Conservation (phyloP, 1,284 basidiomycete species). For the Boletus semigastroideus region DNA sequence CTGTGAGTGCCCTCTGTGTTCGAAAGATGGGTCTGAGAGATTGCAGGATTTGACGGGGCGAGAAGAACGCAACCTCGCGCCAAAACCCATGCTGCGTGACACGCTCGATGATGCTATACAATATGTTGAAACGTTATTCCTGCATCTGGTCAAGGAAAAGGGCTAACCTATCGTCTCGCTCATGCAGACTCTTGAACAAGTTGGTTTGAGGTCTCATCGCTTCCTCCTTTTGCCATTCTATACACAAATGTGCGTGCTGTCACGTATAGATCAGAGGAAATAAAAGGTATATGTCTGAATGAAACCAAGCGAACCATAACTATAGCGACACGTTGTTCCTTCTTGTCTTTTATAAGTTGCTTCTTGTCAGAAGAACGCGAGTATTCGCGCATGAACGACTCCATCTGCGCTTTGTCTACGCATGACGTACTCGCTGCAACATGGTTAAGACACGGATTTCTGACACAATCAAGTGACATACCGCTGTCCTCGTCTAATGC, state of each 20-base stretch:
- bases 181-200: too few relatives aligned
- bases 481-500: background rate
- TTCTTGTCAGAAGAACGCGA: background rate
- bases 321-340: background rate
- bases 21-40: too few relatives aligned
- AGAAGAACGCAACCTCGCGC: background rate
- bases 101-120: constrained; percentile 9
- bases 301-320: background rate
- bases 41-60: too few relatives aligned
- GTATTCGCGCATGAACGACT: background rate
- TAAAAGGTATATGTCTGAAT: background rate
- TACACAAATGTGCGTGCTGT: background rate
- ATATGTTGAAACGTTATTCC: background rate
- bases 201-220: background rate
- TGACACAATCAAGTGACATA: background rate
- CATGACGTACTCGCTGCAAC: background rate
- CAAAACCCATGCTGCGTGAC: constrained; percentile 7
- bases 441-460: background rate
- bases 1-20: too few relatives aligned
- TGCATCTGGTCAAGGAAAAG: background rate
- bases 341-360: background rate
- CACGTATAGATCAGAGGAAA: background rate
- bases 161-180: too few relatives aligned
- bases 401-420: background rate
- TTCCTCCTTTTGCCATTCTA: background rate